Base-by-base conservation (phyloP, 176 grass and related monocot species). In the Hordeum marinum region DNA sequence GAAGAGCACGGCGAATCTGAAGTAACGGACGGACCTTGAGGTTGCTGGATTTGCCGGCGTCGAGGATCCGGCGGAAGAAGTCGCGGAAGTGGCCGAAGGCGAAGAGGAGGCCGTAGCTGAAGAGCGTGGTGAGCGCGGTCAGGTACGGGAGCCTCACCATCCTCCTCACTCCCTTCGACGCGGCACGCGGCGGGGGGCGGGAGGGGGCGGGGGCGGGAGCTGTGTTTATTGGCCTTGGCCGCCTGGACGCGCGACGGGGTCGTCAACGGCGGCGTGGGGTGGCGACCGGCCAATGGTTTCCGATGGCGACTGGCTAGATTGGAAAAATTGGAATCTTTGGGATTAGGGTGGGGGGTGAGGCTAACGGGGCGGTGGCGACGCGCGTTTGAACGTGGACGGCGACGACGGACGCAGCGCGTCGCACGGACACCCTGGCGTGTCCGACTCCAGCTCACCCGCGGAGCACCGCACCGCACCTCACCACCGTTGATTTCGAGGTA, bases 51-150 rank as follows among this genome's bases (percentile, higher is more conserved):
- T 96, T 93, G 76, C 84, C 87, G 77, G 37, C 89, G 79, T 96
- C 91, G 37, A 96, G 86, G 84, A 93, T 75, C 86, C 85, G 91
- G 25, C 90, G 94, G 83, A 93, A 85, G 77, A 96, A 85, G 88
- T 96, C 94, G 65, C 91, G 84, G 72, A 96, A 79, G 77, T 96
- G 91, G 36, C 94, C 94, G 80, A 96, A 96, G 81, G 91, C 94
- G 89, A 96, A 96, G 78, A 96, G 94, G 60, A 96, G 88, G 58
- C 94, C 94, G 78, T 96, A 96, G 78, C 91, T 96, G 91, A 96
- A 89, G 72, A 96, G 94, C 80, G 88, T 93, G 70, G 88, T 89
- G 60, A 93, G 82, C 80, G 91, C 86, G 76, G 91, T 93, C 68
- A 93, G 50, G 72, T 96, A 93, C 6, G 94, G 89, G 21, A 93